Conservation (phyloP, 2,329 filamentous ascomycete genomes). For the Aschersonia sp. region DNA sequence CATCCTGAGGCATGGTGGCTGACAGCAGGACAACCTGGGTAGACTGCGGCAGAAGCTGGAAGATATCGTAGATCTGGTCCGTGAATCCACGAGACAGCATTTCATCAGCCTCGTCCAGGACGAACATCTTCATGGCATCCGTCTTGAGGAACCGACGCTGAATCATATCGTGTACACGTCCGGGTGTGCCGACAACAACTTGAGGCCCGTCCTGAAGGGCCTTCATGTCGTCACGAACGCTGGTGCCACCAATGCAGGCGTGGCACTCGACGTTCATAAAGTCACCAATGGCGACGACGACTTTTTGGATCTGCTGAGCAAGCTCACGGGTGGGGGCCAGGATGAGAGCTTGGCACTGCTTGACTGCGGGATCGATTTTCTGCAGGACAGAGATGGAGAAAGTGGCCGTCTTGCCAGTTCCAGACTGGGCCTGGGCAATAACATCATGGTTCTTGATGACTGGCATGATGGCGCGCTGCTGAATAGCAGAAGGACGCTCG, state of each 20-base stretch:
- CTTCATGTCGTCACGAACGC: conserved; percentile 97
- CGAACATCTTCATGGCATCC: conserved; percentile 98
- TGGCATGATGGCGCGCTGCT: conserved; percentile 99
- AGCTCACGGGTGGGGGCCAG: conserved; percentile 96
- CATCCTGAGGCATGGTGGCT: conserved; percentile 97
- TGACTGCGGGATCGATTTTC: conserved; percentile 91
- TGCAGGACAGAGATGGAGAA: conserved; percentile 99
- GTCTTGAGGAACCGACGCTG: conserved; percentile 95
- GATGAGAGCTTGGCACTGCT: conserved; percentile 96
- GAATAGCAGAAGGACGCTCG: conserved; percentile 97
- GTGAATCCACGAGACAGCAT: conserved; percentile 99
- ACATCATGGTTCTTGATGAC: conserved; percentile 99
- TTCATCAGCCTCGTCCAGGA: conserved; percentile 98
- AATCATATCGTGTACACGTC: conserved; percentile 99
- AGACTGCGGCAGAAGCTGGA: conserved; percentile 93
- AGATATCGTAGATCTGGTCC: conserved; percentile 99
- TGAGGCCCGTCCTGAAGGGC: conserved; percentile 90
- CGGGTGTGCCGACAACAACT: conserved; percentile 93
- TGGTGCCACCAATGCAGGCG: conserved; percentile 97
- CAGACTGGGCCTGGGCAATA: conserved; percentile 98
- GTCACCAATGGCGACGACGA: conserved; percentile 95
- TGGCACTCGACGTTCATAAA: conserved; percentile 99
- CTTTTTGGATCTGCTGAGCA: conserved; percentile 98
- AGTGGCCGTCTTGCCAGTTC: conserved; percentile 98
- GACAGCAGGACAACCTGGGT: conserved; percentile 98